Conservation (phyloP, 2,329 filamentous ascomycete species). For the Gnomoniopsis sp. region DNA sequence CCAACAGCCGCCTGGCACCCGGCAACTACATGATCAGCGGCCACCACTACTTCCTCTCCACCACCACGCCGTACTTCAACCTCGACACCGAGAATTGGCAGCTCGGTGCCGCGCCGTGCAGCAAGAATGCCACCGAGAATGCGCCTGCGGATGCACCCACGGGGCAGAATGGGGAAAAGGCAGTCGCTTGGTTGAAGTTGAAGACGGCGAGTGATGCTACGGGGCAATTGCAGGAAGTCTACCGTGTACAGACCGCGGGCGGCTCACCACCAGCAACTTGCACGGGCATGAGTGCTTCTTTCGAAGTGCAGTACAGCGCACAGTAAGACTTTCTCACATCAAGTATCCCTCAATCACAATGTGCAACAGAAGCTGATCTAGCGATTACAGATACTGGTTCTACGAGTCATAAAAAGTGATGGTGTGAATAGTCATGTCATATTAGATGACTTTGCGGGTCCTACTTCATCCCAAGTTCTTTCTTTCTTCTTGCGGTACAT, state of each 20-base stretch:
- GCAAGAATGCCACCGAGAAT: constrained; percentile 56
- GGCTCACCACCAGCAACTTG: constrained; percentile 75
- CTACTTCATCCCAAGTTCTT: no score
- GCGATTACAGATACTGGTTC: constrained; percentile 37
- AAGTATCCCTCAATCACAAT: constrained; percentile 2
- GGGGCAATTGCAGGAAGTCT: constrained; percentile 69
- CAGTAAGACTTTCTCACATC: constrained; percentile 59
- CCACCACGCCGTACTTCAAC: constrained; percentile 75
- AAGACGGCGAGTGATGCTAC: constrained; percentile 46
- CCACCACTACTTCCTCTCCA: constrained; percentile 75
- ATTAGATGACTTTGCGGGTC: no score
- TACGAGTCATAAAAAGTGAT: constrained; percentile 19
- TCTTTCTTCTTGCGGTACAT: background rate
- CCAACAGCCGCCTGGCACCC: constrained; percentile 41
- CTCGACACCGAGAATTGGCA: constrained; percentile 55
- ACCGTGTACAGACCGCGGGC: constrained; percentile 79
- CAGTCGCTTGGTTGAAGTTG: constrained; percentile 72
- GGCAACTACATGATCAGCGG: constrained; percentile 65
- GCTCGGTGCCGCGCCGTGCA: constrained; percentile 59
- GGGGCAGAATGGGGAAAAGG: constrained; percentile 61
- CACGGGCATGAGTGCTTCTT: constrained; percentile 55
- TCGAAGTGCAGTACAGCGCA: constrained; percentile 77
- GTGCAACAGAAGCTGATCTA: background rate
- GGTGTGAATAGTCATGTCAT: background rate
- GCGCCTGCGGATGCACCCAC: constrained; percentile 61